Evolutionary conservation across 2,329 filamentous ascomycete genomes (phyloP), one percentile per base, ranked within the genome.

Genomic region (Myriosclerotinia curreyana): DNA sequence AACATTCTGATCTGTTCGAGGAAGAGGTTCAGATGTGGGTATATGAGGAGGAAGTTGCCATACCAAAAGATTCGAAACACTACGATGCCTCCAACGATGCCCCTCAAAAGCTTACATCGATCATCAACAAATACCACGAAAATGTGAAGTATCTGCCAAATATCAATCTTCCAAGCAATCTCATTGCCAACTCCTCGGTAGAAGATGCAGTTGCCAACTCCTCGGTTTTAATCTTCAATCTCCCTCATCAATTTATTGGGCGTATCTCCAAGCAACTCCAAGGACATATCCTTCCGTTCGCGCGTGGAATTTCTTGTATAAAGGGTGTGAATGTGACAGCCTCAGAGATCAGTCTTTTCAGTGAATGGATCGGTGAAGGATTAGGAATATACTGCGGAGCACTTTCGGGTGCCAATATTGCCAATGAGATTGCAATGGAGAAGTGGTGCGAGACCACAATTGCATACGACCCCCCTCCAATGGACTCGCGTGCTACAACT

Each of bases 371-470:
- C 74, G 93, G 93, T 64, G 87, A 91, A 75, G 88, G 89, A 38
- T 83, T 99, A 25, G 91, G 90, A 67, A 99, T 99, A 76, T 99
- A 99, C 81, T 96, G 93, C 73, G 95, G 95, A 73, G 94, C 95
- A 12, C 84, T 99, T 48, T 96, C 92, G 51, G 95, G 95, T 63
- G 95, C 95, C 72, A 99, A 99, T 80, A 95, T 99, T 73, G 95
- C 96, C 58, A 90, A 84, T 70, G 96, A 99, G 77, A 95, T 99
- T 72, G 95, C 95, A 1, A 85, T 87, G 70, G 95, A 97, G 81
- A 96, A 97, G 77, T 98, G 92, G 84, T 96, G 90, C 66, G 95
- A 98, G 79, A 98, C 95, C 3, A 99, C 94, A 28, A 88, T 99
- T 66, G 95, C 93, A 54, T 99, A 99, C 77, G 92, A 96, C 74